Evolutionary conservation across 495 filamentous ascomycete genomes (phyloP).

Genomic region (Tuber umbilicatum): DNA sequence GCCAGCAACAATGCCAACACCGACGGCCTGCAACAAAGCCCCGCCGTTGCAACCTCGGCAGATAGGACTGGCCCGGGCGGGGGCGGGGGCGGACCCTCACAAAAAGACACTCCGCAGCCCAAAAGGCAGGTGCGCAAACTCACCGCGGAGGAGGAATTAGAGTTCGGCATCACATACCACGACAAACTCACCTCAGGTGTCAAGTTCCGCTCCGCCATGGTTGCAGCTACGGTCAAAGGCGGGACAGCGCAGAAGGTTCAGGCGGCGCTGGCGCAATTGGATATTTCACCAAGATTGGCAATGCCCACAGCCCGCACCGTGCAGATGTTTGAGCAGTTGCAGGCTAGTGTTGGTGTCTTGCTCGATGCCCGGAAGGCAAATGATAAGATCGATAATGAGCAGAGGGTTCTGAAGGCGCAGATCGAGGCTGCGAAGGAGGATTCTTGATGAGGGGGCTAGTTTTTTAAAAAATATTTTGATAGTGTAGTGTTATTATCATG

Average conservation of each 20-base stretch:
- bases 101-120: slow-evolving; percentile 54
- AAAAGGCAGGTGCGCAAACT: slow-evolving; percentile 57
- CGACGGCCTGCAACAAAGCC: slow-evolving; percentile 45
- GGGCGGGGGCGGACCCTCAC: slow-evolving; percentile 32
- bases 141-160: slow-evolving; percentile 62
- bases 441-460: slow-evolving; percentile 20
- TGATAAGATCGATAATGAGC: slow-evolving; percentile 82
- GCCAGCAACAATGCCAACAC: slow-evolving; percentile 47
- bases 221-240: slow-evolving; percentile 37
- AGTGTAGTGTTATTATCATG: too few species aligned
- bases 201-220: slow-evolving; percentile 39
- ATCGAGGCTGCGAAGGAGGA: slow-evolving; percentile 55
- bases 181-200: slow-evolving; percentile 63
- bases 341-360: slow-evolving; percentile 63
- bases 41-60: slow-evolving; percentile 20
- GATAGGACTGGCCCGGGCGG: slow-evolving; percentile 10
- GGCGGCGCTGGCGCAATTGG: slow-evolving; percentile 64
- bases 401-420: slow-evolving; percentile 62
- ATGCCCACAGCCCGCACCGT: slow-evolving; percentile 82
- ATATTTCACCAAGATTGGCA: slow-evolving; percentile 65
- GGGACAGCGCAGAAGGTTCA: slow-evolving; percentile 38
- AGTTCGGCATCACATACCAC: slow-evolving; percentile 77
- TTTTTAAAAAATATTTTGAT: not conserved
- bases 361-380: slow-evolving; percentile 74
- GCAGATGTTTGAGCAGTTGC: slow-evolving; percentile 72